Evolutionary conservation across 1,284 basidiomycete species (phyloP).

Genomic region (Malassezia restricta): DNA sequence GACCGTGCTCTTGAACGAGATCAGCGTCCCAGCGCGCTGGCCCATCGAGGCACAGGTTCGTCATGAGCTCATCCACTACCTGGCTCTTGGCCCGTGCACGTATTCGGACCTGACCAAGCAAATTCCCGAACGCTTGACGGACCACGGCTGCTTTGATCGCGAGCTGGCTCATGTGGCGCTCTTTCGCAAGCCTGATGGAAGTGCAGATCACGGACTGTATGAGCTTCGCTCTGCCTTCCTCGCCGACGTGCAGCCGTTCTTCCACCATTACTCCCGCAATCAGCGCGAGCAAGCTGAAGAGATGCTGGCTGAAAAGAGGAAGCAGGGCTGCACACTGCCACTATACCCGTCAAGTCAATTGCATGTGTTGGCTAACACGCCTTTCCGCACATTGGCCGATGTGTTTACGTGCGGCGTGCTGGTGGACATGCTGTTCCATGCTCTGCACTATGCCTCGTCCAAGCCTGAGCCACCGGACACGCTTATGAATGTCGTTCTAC

Average conservation of each 20-base stretch:
- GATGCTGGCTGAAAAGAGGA: constrained; percentile 59
- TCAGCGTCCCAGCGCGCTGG: constrained; percentile 62
- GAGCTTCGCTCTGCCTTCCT: constrained; percentile 71
- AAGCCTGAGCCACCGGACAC: constrained; percentile 53
- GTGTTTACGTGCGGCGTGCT: constrained; percentile 20
- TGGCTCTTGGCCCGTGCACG: constrained; percentile 73
- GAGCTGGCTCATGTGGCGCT: constrained; percentile 67
- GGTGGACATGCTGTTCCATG: constrained; percentile 24
- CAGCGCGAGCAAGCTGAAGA: constrained; percentile 86
- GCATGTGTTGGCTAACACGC: constrained; percentile 19
- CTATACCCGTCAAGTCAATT: constrained; percentile 16
- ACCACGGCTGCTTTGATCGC: constrained; percentile 71
- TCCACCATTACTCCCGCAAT: constrained; percentile 89
- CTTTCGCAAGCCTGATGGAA: constrained; percentile 68
- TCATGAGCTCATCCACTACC: constrained; percentile 77
- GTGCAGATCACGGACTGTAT: constrained; percentile 70
- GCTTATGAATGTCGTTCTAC: constrained; percentile 74
- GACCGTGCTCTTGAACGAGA: constrained; percentile 75
- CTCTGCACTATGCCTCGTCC: constrained; percentile 20
- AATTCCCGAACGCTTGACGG: constrained; percentile 75
- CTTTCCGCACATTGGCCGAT: constrained; percentile 21
- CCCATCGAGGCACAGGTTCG: constrained; percentile 59
- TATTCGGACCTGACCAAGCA: constrained; percentile 87
- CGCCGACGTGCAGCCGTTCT: constrained; percentile 86
- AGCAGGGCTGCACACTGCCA: constrained; percentile 50